Percentiles rank a stretch among this genome's conserved stretches.
phyloP scores from a whole-genome alignment of 352 stramenopile genomes.

The Globisporangium paddicum region DNA sequence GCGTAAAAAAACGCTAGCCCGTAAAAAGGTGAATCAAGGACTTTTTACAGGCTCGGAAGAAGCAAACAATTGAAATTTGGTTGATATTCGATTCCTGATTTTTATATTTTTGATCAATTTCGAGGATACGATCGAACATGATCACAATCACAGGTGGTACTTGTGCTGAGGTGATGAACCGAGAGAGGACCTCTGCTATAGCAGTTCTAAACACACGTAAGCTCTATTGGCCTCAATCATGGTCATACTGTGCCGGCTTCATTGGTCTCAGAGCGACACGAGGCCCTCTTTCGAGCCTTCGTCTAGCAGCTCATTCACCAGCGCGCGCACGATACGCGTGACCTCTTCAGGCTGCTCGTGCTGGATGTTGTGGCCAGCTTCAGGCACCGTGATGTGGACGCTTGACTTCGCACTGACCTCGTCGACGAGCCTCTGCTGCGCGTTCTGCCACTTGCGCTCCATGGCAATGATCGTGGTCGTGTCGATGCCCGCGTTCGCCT shows the following conservation, averaged over 20 bases:
- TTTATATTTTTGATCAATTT: too few relatives aligned
- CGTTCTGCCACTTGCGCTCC: slow-evolving; percentile 63
- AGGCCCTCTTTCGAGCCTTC: slow-evolving; percentile 8
- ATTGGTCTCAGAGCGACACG: background rate
- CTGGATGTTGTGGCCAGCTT: slow-evolving; percentile 66
- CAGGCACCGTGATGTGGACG: slow-evolving; percentile 45
- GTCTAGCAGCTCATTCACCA: slow-evolving; percentile 29
- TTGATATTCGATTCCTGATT: too few relatives aligned
- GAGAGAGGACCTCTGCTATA: background rate
- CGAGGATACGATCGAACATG: too few relatives aligned
- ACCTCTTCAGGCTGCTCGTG: slow-evolving; percentile 69
- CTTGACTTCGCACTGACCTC: slow-evolving; percentile 29
- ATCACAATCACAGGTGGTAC: too few relatives aligned
- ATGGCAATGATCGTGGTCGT: slow-evolving; percentile 31
- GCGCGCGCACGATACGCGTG: slow-evolving; percentile 44
- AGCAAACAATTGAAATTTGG: too few relatives aligned
- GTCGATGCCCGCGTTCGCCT: slow-evolving; percentile 43
- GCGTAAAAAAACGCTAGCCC: background rate
- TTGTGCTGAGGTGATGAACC: background rate
- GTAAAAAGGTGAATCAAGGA: too few relatives aligned
- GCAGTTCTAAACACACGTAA: background rate
- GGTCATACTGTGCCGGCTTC: background rate
- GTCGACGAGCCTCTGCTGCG: slow-evolving; percentile 48
- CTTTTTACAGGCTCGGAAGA: too few relatives aligned
- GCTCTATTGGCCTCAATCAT: background rate